Conservation (phyloP, 2,329 filamentous ascomycete species). For the Stagonosporopsis vannaccii region DNA sequence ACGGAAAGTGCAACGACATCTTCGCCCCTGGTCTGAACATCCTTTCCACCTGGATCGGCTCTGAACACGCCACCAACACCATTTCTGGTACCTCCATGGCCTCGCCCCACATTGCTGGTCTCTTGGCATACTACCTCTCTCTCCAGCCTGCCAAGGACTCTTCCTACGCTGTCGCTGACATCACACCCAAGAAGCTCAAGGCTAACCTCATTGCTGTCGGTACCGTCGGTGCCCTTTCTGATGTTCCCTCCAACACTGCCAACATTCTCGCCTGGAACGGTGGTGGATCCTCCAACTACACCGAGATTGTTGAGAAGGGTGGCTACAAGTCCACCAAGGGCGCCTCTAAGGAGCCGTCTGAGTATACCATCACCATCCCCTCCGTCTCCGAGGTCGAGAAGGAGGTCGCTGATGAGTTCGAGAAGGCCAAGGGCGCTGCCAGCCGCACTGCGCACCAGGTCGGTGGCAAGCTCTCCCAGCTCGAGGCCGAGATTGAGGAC, state of each 20-base stretch:
- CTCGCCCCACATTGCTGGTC: conserved; percentile 77
- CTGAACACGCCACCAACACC: conserved; percentile 95
- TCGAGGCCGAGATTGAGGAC: conserved; percentile 55
- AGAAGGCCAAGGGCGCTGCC: conserved; percentile 48
- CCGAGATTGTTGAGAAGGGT: conserved; percentile 77
- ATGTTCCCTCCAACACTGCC: conserved; percentile 84
- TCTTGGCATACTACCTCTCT: conserved; percentile 96
- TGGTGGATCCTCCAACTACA: conserved; percentile 91
- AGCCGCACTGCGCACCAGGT: conserved; percentile 53
- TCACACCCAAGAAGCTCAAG: conserved; percentile 96
- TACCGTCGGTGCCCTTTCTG: conserved; percentile 77
- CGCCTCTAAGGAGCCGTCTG: conserved; percentile 47
- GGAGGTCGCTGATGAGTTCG: conserved; percentile 45
- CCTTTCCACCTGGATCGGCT: conserved; percentile 97
- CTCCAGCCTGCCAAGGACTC: conserved; percentile 91
- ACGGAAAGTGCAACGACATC: conserved; percentile 98
- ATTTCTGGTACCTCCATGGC: conserved; percentile 82
- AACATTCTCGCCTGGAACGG: conserved; percentile 99
- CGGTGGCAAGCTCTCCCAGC: conserved; percentile 57
- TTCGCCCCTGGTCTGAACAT: conserved; percentile 98
- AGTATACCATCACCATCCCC: conserved; percentile 48
- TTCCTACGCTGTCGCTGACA: conserved; percentile 84
- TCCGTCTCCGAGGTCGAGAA: conserved; percentile 47
- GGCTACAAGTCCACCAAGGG: conserved; percentile 65
- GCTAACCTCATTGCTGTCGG: conserved; percentile 82